These are phyloP conservation scores for Xylaria sp. DNA, from an alignment of 2,329 filamentous ascomycete species.

Conservation along the genomic window DNA sequence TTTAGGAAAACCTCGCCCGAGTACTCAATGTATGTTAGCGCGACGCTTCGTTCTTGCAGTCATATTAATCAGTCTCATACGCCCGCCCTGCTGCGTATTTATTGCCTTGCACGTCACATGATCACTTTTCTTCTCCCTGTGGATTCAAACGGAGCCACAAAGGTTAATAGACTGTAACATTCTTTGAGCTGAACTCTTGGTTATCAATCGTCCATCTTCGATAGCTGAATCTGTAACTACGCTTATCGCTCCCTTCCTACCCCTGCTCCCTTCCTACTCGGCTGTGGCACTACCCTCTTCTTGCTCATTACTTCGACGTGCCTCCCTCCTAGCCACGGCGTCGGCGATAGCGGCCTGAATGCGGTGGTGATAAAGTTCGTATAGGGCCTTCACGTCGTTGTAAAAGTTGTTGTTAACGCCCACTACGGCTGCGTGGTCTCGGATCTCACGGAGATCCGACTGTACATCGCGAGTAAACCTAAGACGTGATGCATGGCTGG, in stretches of 20 bases:
- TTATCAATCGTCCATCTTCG: not conserved
- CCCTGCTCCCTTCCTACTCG: not conserved
- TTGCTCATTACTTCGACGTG: not conserved
- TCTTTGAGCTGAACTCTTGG: not conserved
- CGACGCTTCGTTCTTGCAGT: not conserved
- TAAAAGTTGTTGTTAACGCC: conserved; percentile 30
- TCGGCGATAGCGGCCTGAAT: not conserved
- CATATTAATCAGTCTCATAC: not conserved
- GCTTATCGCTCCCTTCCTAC: not conserved
- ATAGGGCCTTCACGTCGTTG: conserved; percentile 20
- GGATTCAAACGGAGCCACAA: not conserved
- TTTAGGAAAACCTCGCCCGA: not conserved
- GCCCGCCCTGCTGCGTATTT: not conserved
- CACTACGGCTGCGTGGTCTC: not conserved
- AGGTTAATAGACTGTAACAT: not conserved
- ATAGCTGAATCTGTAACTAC: not conserved
- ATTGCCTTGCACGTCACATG: not conserved
- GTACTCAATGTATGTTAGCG: not conserved
- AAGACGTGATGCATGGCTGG: not conserved
- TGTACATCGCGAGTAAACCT: conserved; percentile 14
- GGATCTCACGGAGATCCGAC: conserved; percentile 7
- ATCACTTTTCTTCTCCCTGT: not conserved
- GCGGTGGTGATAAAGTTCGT: conserved; percentile 6
- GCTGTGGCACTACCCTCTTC: not conserved
- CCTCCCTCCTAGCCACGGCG: not conserved